Evolutionary conservation across 2,329 filamentous ascomycete genomes (phyloP).

Genomic region (Apiospora phragmitis): DNA sequence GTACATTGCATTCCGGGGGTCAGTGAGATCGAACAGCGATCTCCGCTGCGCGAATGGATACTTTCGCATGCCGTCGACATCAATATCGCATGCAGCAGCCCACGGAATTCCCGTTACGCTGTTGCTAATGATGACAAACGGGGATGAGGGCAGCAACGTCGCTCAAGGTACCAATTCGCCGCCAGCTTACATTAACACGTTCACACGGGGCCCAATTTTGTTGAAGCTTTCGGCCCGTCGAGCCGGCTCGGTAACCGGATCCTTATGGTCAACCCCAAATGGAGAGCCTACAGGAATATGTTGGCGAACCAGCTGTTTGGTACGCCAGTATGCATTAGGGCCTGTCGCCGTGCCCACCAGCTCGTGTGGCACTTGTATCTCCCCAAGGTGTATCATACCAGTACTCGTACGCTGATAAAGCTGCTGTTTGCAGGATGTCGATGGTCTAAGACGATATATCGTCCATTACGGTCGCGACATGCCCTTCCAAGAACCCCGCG

Average conservation of each 20-base stretch:
- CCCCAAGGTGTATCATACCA: neutral
- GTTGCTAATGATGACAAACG: neutral
- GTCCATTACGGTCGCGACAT: neutral
- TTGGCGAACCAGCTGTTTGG: neutral
- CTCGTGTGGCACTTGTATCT: neutral
- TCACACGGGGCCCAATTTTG: neutral
- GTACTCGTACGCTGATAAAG: neutral
- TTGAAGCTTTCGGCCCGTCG: constrained; percentile 12
- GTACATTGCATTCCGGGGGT: neutral
- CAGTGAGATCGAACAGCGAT: constrained; percentile 2
- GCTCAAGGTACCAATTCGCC: neutral
- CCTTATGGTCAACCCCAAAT: neutral
- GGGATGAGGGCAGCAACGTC: neutral
- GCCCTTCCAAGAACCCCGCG: neutral
- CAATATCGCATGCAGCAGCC: neutral
- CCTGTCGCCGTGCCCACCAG: neutral
- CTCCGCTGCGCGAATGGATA: neutral
- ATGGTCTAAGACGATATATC: neutral
- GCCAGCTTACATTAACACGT: neutral
- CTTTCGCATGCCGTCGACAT: neutral
- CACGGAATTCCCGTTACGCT: neutral
- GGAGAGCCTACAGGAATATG: neutral
- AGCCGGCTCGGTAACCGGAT: constrained; percentile 15
- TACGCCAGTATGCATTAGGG: neutral
- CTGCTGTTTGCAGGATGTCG: neutral